Evolutionary conservation across 2,329 filamentous ascomycete species (phyloP), one percentile per base, ranked within the genome.

Genomic region (Pseudocercospora cruenta): DNA sequence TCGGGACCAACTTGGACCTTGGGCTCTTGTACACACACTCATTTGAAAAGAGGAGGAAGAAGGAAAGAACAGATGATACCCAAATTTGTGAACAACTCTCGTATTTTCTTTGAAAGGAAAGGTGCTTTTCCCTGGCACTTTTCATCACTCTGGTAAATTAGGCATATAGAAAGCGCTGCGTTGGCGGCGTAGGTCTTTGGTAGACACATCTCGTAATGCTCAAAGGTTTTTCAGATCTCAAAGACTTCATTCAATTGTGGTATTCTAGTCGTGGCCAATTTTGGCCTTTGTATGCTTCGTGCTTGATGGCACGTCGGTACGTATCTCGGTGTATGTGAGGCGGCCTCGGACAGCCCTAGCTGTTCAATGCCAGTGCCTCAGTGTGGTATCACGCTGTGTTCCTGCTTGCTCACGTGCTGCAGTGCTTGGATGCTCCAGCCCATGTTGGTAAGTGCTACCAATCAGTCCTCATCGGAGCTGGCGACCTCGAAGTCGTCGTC

Each of bases 41-140:
- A 53, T 57, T 61, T 49, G 26, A 26, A 63, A 51, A 47, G 53
- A 54, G 54, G 45, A 47, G 26, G 49, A 63, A 26, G 51, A 21
- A 62, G 43, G 5, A 22, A 43, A 26, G 28, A 33, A 57, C 14
- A 63, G 61, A 57, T 59, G 45, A 64, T 64, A 64, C 62, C 47
- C 58, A 21, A 7, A 12, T 24, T 31, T 31, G 16, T 26, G 51
- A 31, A 55, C 12, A 24, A 16, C 16, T 28, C 22, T 55, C 51
- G 22, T 55, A 19, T 19, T 55, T 22, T 24, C 22, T 51, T 51
- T 24, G 1, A 8, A 4, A 21, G 1, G 19, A 4, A 21, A 21
- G 47, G 19, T 51, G 19, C 47, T 24, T 26, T 51, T 51, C 16
- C 19, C 4, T 16, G 21, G 19, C 39, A 43, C n/a, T 19, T n/a